Percentiles rank a stretch among this genome's conserved stretches.
Evolutionary conservation across 1,284 basidiomycete species (phyloP).

Genomic region (Melampsora occidentalis): DNA sequence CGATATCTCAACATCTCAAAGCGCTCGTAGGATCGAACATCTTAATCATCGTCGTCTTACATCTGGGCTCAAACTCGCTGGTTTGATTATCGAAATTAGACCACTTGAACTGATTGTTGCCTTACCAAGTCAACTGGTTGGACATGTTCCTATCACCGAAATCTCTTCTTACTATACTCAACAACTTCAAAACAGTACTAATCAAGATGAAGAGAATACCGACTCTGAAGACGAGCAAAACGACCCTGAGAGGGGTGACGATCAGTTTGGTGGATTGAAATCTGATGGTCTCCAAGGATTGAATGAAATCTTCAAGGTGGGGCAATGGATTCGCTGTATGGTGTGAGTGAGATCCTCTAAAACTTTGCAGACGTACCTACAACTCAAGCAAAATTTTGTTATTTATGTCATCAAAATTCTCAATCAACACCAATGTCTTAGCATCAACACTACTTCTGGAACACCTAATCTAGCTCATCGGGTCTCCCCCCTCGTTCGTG

Average conservation of each 20-base stretch:
- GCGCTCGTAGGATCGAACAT: conserved; percentile 28
- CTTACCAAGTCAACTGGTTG: conserved; percentile 89
- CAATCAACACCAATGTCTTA: conserved; percentile 61
- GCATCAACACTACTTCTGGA: conserved; percentile 61
- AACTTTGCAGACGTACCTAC: not conserved
- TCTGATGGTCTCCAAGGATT: conserved; percentile 59
- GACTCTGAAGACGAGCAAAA: conserved; percentile 49
- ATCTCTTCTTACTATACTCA: conserved; percentile 79
- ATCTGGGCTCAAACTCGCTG: conserved; percentile 80
- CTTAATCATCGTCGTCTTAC: conserved; percentile 60
- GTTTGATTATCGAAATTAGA: conserved; percentile 79
- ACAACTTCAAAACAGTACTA: conserved; percentile 57
- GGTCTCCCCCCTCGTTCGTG: conserved; percentile 57
- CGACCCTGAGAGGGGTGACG: conserved; percentile 61
- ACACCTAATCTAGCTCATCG: conserved; percentile 51
- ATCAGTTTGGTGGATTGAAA: conserved; percentile 58
- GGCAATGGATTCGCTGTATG: conserved; percentile 79
- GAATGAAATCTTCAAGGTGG: conserved; percentile 70
- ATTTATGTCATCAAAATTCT: conserved; percentile 46
- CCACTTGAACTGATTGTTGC: conserved; percentile 89
- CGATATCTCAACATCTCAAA: conserved; percentile 1
- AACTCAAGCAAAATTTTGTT: conserved; percentile 21
- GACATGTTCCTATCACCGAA: conserved; percentile 91
- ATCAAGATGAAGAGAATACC: conserved; percentile 11
- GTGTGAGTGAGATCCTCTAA: conserved; percentile 66